Evolutionary conservation across 2,329 filamentous ascomycete species (phyloP).

Genomic region (Hypoxylon sp.): DNA sequence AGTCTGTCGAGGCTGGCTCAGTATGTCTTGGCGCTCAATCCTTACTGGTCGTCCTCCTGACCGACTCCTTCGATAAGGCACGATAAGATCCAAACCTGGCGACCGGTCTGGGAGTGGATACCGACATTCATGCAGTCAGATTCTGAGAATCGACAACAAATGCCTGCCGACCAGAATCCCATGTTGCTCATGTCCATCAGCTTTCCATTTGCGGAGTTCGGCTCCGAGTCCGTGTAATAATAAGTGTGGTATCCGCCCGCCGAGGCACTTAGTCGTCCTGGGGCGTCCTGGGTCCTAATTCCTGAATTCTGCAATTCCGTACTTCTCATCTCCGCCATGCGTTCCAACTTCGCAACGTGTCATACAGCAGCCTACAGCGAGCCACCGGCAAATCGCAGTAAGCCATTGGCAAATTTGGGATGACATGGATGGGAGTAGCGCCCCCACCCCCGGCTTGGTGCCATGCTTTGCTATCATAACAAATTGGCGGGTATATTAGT

Average conservation of each 20-base stretch:
- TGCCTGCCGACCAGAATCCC: slow-evolving; percentile 45
- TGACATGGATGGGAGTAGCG: slow-evolving; percentile 45
- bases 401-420: slow-evolving; percentile 44
- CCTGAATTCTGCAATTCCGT: slow-evolving; percentile 43
- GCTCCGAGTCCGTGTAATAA: slow-evolving; percentile 47
- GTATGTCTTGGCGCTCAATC: slow-evolving; percentile 46
- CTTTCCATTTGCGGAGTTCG: slow-evolving; percentile 47
- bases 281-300: slow-evolving; percentile 35
- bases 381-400: slow-evolving; percentile 44
- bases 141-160: slow-evolving; percentile 45
- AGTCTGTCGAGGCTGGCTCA: slow-evolving; percentile 46
- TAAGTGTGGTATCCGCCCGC: slow-evolving; percentile 44
- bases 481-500: slow-evolving; percentile 43
- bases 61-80: slow-evolving; percentile 47
- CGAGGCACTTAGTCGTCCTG: slow-evolving; percentile 24
- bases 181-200: slow-evolving; percentile 38
- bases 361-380: slow-evolving; percentile 51
- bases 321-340: slow-evolving; percentile 47
- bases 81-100: slow-evolving; percentile 48
- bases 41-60: slow-evolving; percentile 44
- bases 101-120: slow-evolving; percentile 52
- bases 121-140: slow-evolving; percentile 47
- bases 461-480: slow-evolving; percentile 40
- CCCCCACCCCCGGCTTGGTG: slow-evolving; percentile 38
- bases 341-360: slow-evolving; percentile 50